Evolutionary conservation across 1,284 basidiomycete genomes (phyloP), one percentile per base, ranked within the genome.

Genomic region (Rhizopogon hawkerae): DNA sequence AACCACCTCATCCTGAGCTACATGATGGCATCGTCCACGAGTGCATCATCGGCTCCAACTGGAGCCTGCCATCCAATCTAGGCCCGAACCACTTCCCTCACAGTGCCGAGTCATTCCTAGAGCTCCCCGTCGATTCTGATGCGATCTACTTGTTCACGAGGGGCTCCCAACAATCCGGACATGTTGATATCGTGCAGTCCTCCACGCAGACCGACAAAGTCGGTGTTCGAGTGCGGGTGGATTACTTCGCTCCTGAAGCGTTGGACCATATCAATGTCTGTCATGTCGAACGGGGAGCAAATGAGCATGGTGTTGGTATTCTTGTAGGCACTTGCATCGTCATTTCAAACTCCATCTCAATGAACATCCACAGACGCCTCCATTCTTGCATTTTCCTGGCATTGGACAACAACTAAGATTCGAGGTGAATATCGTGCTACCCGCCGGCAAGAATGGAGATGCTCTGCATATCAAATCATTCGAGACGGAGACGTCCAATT

Each of bases 261-360:
- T 52, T 66, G 6, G 55, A 61, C 18, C 49, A 39, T 8, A 54
- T 59, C 29, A 54, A 60, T 34, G 60, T 69, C n/a, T 70, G 68
- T 48, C 47, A 46, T 13, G 46, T 69, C 7, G 56, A 52, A 23
- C 54, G 62, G 5, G 49, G 48, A 0, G 58, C 61, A 3, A 58
- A 58, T 14, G 60, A 61, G 39, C 51, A 61, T 46, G 69, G 69
- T 33, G 45, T 71, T 49, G 68, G 69, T 2, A 62, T 71, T 24
- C 64, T 69, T 34, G 69, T 71, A 50, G 56, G 65, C 58, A n/a
- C n/a, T 29, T 14, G 23, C 4, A 38, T 42, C 8, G 24, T 2
- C 21, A 16, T 38, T 18, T 9, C 7, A 37, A 33, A 7, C 33
- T 44, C 24, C 39, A 10, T 23, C 35, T 34, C 18, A 18, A 29